Base-by-base conservation (phyloP, 2,329 filamentous ascomycete species). In the Xylariaceae sp. region DNA sequence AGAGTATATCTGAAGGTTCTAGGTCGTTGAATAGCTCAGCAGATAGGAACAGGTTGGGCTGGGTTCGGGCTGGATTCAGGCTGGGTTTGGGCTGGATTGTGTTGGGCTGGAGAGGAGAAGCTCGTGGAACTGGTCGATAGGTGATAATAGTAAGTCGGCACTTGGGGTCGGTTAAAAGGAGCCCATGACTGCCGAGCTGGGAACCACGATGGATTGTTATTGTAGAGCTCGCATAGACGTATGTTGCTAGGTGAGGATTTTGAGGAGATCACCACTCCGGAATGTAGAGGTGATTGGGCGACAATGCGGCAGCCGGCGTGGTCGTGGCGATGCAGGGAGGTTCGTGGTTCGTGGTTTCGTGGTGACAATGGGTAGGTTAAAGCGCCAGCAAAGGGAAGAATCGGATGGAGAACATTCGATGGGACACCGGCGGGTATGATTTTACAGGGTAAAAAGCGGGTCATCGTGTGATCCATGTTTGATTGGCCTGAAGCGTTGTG, bases 251-350 rank as follows among this genome's bases (percentile, higher is more conserved):
- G 58, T 61, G 57, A 58, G 55, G 53, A 42, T 55, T 57, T 58
- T 50, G 55, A 60, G 59, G 57, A 61, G 60, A 53, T 60, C 60
- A 61, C 60, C 60, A 61, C 60, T 61, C 60, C 60, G 58, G 27
- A 48, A 47, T 50, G 54, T 41, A 31, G 37, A 32, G 49, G 48
- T 27, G 37, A 49, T 30, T 44, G 53, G 50, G 47, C 48, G 32
- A 56, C 51, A 53, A 51, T 6, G n/a, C 49, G 41, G 44, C 50
- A 30, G 45, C 46, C 44, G 32, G 37, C 39, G 50, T 54, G 53
- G 19, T 50, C 41, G 4, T 12, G 37, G 51, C 39, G 45, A 19
- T 19, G 19, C 19, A 19, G 19, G 19, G 19, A 19, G 19, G 19
- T 19, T 19, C 19, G 55, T 60, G 52, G 44, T 50, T 19, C 19